These are phyloP conservation scores for Myrmaecium sp. DNA, from an alignment of 2,329 filamentous ascomycete species.

Conservation along the genomic window DNA sequence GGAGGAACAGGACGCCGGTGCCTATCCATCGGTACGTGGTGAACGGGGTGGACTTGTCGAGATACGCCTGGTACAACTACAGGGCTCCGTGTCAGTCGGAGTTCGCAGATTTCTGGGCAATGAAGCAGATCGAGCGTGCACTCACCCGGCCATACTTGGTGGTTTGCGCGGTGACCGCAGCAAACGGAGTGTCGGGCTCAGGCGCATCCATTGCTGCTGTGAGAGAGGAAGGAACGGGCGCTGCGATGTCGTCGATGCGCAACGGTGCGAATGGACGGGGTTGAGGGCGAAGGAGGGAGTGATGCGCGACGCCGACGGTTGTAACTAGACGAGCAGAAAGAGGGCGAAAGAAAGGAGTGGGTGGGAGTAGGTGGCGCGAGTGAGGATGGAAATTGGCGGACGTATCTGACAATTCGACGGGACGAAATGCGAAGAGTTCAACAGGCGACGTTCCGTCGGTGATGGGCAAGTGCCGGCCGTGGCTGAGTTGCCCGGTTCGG, in stretches of 20 bases:
- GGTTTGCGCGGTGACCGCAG: conserved; percentile 74
- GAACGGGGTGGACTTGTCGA: conserved; percentile 86
- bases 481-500: no score
- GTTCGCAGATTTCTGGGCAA: background rate
- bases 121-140: conserved; percentile 7
- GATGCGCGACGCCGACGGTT: background rate
- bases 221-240: no score
- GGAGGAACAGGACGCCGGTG: conserved; percentile 55
- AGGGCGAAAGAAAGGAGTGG: background rate
- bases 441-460: no score
- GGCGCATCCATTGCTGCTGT: conserved; percentile 62
- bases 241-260: background rate
- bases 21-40: conserved; percentile 79
- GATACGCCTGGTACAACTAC: conserved; percentile 83
- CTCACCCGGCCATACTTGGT: conserved; percentile 55
- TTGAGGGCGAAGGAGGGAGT: background rate
- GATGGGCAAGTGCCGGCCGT: no score
- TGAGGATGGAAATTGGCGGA: no score
- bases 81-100: conserved; percentile 1
- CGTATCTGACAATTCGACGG: no score
- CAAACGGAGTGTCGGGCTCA: conserved; percentile 86
- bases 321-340: background rate
- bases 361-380: background rate
- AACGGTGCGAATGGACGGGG: background rate
- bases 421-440: no score